phyloP scores from a whole-genome alignment of 495 filamentous ascomycete genomes.

The Aspergillus indologenus region DNA sequence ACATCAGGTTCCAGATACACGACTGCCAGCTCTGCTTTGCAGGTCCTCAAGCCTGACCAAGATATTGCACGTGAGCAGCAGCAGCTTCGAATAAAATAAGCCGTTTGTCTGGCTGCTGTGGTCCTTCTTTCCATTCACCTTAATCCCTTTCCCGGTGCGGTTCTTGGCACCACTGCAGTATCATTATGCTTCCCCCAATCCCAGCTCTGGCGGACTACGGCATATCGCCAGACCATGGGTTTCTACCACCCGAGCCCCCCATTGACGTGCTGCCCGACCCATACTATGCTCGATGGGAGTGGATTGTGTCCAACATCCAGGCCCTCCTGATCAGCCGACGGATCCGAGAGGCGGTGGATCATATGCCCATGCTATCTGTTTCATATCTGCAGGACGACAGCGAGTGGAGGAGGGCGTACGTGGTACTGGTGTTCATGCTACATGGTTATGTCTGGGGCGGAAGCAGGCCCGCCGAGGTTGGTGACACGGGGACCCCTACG shows the following conservation, averaged over 20 bases:
- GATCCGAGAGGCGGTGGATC: conserved; percentile 70
- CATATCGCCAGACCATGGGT: conserved; percentile 81
- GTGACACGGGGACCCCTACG: conserved; percentile 8
- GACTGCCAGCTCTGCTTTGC: neutral
- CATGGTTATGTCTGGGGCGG: conserved; percentile 97
- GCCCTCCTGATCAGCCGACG: conserved; percentile 78
- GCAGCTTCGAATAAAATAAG: neutral
- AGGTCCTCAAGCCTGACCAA: neutral
- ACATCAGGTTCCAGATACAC: conserved; percentile 1
- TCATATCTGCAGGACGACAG: conserved; percentile 71
- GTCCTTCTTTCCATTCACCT: neutral
- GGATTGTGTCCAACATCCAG: conserved; percentile 79
- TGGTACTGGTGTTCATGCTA: conserved; percentile 79
- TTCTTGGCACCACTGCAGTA: neutral
- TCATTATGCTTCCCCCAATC: conserved; percentile 75
- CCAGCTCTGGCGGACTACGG: conserved; percentile 79
- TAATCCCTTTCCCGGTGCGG: neutral
- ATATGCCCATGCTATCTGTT: conserved; percentile 77
- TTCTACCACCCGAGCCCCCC: conserved; percentile 81
- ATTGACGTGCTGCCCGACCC: conserved; percentile 74
- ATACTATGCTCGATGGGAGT: conserved; percentile 94
- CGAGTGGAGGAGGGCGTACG: conserved; percentile 92
- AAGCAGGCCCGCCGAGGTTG: conserved; percentile 71
- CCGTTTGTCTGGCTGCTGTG: neutral
- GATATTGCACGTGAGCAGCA: neutral